A percentile compares a stretch with the other conserved stretches of the same genome.
Evolutionary conservation across 1,284 basidiomycete genomes (phyloP).

Genomic region (Rhodotorula sp.): DNA sequence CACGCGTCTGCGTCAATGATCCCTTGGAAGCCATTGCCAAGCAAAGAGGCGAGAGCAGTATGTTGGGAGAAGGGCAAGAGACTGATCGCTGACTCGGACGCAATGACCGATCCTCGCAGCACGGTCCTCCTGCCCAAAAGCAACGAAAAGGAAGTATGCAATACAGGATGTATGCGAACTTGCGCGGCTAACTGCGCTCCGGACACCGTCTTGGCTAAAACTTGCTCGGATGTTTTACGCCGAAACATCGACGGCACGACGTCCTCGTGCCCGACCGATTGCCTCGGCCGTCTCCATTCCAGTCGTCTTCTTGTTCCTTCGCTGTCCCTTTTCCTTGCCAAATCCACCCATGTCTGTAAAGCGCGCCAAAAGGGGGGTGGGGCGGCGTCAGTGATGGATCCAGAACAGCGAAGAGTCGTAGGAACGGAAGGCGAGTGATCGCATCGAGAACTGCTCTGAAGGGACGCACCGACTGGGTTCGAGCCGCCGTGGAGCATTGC

Average conservation of each 20-base stretch:
- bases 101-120: neutral
- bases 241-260: conserved; percentile 36
- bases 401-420: too few species aligned
- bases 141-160: neutral
- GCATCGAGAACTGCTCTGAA: neutral
- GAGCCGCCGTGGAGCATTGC: conserved; percentile 42
- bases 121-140: neutral
- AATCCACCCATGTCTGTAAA: conserved; percentile 42
- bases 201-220: neutral
- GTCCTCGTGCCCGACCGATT: conserved; percentile 41
- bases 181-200: neutral
- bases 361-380: too few species aligned
- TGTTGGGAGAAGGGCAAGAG: neutral
- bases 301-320: conserved; percentile 42
- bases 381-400: too few species aligned
- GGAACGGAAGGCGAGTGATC: neutral
- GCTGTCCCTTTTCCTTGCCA: conserved; percentile 36
- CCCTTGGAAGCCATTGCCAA: conserved; percentile 14
- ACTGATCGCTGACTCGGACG: neutral
- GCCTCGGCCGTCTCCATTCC: conserved; percentile 45
- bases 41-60: neutral
- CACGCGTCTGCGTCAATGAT: neutral
- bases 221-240: neutral
- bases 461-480: conserved; percentile 41
- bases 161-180: neutral